phyloP scores from a whole-genome alignment of 73 alveolate species.

The Breviolum minutum region DNA sequence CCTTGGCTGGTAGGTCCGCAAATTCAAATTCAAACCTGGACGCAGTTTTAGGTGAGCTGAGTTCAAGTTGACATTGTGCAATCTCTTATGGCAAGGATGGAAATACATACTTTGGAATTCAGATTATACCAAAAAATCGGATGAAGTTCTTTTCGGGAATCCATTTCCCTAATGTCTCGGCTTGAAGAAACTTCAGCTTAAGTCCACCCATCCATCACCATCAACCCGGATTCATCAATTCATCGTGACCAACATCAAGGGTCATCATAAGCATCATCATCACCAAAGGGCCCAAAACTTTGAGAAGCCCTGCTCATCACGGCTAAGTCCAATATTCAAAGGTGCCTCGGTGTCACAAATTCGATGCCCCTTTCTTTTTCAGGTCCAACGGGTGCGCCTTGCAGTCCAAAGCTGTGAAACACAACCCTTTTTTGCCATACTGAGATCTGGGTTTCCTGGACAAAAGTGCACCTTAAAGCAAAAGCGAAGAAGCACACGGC shows the following conservation, averaged over 20 bases:
- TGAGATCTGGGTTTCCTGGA: background rate
- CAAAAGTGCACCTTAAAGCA: conserved; percentile 83
- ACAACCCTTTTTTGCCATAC: background rate
- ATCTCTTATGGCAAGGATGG: too few species aligned
- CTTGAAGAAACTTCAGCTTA: too few species aligned
- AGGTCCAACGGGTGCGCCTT: too few species aligned
- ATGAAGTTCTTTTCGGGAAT: too few species aligned
- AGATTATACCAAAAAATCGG: too few species aligned
- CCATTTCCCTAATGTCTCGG: too few species aligned
- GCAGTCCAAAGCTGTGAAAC: too few species aligned
- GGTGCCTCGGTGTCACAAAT: conserved; percentile 25
- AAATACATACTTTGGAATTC: too few species aligned
- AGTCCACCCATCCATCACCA: background rate
- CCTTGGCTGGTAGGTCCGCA: conserved; percentile 93
- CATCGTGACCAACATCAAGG: background rate
- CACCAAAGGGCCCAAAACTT: background rate
- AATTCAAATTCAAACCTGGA: conserved; percentile 85
- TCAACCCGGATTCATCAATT: background rate
- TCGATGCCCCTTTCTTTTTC: background rate
- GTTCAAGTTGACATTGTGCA: too few species aligned
- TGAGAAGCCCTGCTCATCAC: conserved; percentile 50
- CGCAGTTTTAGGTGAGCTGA: background rate
- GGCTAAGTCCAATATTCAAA: conserved; percentile 88
- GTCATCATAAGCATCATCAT: background rate
- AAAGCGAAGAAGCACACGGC: conserved; percentile 95